A percentile compares a stretch with the other conserved stretches of the same genome.
Evolutionary conservation across 108 stramenopile species (phyloP).

Genomic region (Cyclotella baltica): DNA sequence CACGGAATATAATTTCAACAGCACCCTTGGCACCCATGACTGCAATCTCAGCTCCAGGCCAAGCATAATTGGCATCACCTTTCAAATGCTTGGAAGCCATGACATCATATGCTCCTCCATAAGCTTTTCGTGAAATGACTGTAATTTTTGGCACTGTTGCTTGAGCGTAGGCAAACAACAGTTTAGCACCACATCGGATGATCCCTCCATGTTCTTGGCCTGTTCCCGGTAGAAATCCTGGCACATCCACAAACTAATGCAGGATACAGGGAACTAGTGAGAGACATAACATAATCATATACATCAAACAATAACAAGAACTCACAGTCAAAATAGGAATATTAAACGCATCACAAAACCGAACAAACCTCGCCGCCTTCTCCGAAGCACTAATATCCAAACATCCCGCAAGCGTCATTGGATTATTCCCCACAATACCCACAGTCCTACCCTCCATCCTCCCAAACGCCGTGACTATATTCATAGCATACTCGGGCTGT

Average conservation of each 20-base stretch:
- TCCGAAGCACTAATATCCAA: conserved; percentile 96
- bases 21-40: conserved; percentile 99
- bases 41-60: conserved; percentile 97
- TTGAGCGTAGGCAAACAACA: conserved; percentile 98
- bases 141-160: conserved; percentile 98
- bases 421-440: conserved; percentile 98
- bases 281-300: neutral
- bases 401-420: conserved; percentile 95
- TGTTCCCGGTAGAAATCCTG: conserved; percentile 98
- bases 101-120: conserved; percentile 99
- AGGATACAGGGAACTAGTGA: neutral
- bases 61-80: conserved; percentile 98
- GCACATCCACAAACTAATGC: conserved; percentile 96
- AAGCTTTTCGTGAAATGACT: conserved; percentile 99
- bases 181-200: conserved; percentile 97
- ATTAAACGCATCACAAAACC: conserved; percentile 98
- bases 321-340: conserved; percentile 93
- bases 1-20: conserved; percentile 98
- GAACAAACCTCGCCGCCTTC: conserved; percentile 98
- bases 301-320: neutral
- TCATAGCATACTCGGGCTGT: conserved; percentile 94
- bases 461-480: conserved; percentile 97
- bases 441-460: conserved; percentile 96
- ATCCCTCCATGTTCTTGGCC: conserved; percentile 93
- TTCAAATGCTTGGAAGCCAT: conserved; percentile 99